Percentiles rank a stretch among this genome's conserved stretches.
Evolutionary conservation across 2,329 filamentous ascomycete genomes (phyloP).

Genomic region (Hymenoscyphus occultus): DNA sequence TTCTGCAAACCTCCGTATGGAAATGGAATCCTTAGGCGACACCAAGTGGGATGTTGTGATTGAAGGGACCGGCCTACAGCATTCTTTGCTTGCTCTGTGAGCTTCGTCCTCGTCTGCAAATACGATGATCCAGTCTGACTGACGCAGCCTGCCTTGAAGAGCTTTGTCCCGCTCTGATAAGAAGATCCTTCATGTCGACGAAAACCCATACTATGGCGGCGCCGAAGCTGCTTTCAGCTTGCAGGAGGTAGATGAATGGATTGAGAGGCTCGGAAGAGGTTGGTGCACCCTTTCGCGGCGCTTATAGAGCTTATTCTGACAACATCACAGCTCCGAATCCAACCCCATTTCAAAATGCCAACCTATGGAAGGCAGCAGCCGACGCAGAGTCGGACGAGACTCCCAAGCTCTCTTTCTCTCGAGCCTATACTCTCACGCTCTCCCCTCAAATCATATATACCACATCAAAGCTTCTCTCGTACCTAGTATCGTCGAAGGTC

Average conservation of each 20-base stretch:
- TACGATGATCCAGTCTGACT: slow-evolving; percentile 59
- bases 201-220: slow-evolving; percentile 84
- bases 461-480: slow-evolving; percentile 71
- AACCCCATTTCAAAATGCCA: slow-evolving; percentile 32
- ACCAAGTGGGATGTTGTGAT: slow-evolving; percentile 78
- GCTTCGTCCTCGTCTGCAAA: slow-evolving; percentile 29
- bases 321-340: slow-evolving; percentile 26
- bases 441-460: slow-evolving; percentile 86
- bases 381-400: slow-evolving; percentile 34
- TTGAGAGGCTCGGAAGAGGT: slow-evolving; percentile 43
- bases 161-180: slow-evolving; percentile 89
- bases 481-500: slow-evolving; percentile 83
- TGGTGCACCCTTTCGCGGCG: slow-evolving; percentile 2
- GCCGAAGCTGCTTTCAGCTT: slow-evolving; percentile 82
- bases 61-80: slow-evolving; percentile 72
- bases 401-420: slow-evolving; percentile 55
- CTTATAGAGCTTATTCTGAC: not conserved
- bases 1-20: slow-evolving; percentile 17
- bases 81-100: slow-evolving; percentile 77
- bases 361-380: slow-evolving; percentile 27
- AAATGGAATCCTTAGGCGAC: slow-evolving; percentile 72
- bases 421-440: slow-evolving; percentile 79
- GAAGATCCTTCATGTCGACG: slow-evolving; percentile 86
- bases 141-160: slow-evolving; percentile 65
- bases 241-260: slow-evolving; percentile 77